These are phyloP conservation scores for Tolypocladium inflatum DNA, from an alignment of 2,329 filamentous ascomycete species.

Conservation along the genomic window DNA sequence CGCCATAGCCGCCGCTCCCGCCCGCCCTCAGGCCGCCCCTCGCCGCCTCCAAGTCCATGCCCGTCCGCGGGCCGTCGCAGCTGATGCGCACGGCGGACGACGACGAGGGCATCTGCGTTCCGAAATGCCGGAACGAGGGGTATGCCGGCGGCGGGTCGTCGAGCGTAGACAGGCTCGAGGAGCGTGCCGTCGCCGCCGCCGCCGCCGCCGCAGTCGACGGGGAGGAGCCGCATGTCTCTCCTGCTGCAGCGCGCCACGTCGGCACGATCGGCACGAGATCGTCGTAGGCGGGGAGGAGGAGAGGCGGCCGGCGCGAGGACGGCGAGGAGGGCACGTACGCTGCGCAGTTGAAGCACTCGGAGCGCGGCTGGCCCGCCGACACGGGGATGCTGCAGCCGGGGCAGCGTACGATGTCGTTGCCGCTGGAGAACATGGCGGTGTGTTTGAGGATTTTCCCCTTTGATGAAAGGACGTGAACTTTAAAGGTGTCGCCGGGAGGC, in stretches of 20 bases:
- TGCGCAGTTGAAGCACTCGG: conserved; percentile 11
- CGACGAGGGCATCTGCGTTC: background rate
- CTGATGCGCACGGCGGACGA: background rate
- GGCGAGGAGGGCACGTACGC: conserved; percentile 3
- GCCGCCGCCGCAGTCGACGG: background rate
- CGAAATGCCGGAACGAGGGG: background rate
- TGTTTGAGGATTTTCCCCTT: too few species aligned
- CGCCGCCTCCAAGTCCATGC: background rate
- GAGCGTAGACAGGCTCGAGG: background rate
- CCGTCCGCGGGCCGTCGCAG: background rate
- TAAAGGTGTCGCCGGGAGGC: too few species aligned
- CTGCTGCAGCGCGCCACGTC: background rate
- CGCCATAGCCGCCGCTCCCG: background rate
- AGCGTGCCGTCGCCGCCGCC: background rate
- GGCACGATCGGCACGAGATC: background rate
- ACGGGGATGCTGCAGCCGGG: conserved; percentile 9
- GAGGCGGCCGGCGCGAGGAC: background rate
- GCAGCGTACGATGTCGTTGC: conserved; percentile 7
- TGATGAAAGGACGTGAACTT: background rate
- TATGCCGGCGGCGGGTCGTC: background rate
- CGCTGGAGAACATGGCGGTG: conserved; percentile 2
- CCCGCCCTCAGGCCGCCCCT: background rate
- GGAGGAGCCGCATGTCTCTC: background rate
- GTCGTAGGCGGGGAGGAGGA: background rate
- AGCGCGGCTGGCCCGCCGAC: conserved; percentile 6